Percentiles rank a stretch among this genome's conserved stretches.
Evolutionary conservation across 768 basidiomycete genomes (phyloP).

Genomic region (Lactarius indigo): DNA sequence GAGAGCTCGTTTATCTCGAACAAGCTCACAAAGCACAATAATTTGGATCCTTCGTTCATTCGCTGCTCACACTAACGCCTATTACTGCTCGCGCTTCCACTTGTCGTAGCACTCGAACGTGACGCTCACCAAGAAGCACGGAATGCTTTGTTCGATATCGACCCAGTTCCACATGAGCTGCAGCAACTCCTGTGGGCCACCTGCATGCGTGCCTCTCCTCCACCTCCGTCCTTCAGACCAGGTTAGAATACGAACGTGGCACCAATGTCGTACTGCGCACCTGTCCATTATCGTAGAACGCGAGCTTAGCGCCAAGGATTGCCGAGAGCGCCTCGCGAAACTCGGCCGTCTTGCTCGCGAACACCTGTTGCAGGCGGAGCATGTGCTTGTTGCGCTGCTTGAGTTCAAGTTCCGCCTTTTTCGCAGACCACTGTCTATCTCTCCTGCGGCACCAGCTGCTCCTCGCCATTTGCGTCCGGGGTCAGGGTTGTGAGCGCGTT

Average conservation of each 20-base stretch:
- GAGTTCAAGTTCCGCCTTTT: slow-evolving; percentile 64
- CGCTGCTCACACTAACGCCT: too few species aligned
- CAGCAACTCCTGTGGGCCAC: slow-evolving; percentile 69
- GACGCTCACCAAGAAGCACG: slow-evolving; percentile 84
- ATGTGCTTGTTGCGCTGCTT: slow-evolving; percentile 81
- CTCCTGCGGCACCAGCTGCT: slow-evolving; percentile 64
- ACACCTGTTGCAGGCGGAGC: slow-evolving; percentile 80
- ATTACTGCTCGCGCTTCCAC: slow-evolving; percentile 52
- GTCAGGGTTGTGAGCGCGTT: slow-evolving; percentile 44
- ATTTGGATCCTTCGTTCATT: background rate
- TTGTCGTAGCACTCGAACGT: slow-evolving; percentile 87
- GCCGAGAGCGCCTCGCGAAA: slow-evolving; percentile 89
- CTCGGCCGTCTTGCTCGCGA: slow-evolving; percentile 79
- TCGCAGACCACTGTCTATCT: slow-evolving; percentile 70
- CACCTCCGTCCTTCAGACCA: slow-evolving; percentile 32
- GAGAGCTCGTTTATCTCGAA: background rate
- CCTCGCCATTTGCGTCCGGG: slow-evolving; percentile 4
- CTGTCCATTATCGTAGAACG: slow-evolving; percentile 88
- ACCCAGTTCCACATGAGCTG: slow-evolving; percentile 85
- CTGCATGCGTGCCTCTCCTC: slow-evolving; percentile 54
- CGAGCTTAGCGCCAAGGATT: slow-evolving; percentile 86
- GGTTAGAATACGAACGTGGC: slow-evolving; percentile 88
- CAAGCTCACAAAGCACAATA: background rate
- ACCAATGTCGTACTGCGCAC: slow-evolving; percentile 82
- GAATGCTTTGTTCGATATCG: slow-evolving; percentile 77